Percentiles rank a stretch among this genome's conserved stretches.
Evolutionary conservation across 345 rosid genomes (phyloP).

Genomic region (Citrus maxima): DNA sequence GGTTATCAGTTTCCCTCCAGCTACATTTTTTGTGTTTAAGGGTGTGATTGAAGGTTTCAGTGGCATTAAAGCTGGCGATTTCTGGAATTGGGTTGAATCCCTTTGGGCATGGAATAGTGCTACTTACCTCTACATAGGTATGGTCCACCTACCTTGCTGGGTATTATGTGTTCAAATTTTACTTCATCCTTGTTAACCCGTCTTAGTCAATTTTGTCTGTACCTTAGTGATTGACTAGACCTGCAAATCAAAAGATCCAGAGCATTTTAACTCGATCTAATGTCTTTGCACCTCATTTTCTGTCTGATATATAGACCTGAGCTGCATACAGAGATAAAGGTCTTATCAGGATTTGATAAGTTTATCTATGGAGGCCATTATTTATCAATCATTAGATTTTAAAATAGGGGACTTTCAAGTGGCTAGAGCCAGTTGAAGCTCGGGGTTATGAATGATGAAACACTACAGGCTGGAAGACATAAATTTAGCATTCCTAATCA

Average conservation of each 20-base stretch:
- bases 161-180: slow-evolving; percentile 48
- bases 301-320: neutral
- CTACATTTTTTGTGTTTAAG: slow-evolving; percentile 45
- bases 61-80: slow-evolving; percentile 48
- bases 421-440: neutral
- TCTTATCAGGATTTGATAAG: neutral
- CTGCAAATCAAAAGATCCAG: slow-evolving; percentile 7
- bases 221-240: slow-evolving; percentile 1
- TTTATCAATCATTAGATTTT: neutral
- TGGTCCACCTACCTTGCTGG: slow-evolving; percentile 77
- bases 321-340: neutral
- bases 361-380: neutral
- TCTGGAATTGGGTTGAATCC: slow-evolving; percentile 86
- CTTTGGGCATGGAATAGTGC: slow-evolving; percentile 96
- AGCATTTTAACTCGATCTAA: slow-evolving; percentile 1
- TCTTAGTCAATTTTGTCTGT: neutral
- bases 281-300: neutral
- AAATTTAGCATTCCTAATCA: neutral
- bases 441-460: neutral
- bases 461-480: neutral
- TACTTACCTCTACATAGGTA: slow-evolving; percentile 80
- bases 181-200: slow-evolving; percentile 42
- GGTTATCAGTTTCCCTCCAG: slow-evolving; percentile 61
- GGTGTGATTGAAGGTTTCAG: slow-evolving; percentile 42
- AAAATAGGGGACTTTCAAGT: neutral